Base-by-base conservation (phyloP, 352 stramenopile species). In the Aphanomyces astaci region DNA sequence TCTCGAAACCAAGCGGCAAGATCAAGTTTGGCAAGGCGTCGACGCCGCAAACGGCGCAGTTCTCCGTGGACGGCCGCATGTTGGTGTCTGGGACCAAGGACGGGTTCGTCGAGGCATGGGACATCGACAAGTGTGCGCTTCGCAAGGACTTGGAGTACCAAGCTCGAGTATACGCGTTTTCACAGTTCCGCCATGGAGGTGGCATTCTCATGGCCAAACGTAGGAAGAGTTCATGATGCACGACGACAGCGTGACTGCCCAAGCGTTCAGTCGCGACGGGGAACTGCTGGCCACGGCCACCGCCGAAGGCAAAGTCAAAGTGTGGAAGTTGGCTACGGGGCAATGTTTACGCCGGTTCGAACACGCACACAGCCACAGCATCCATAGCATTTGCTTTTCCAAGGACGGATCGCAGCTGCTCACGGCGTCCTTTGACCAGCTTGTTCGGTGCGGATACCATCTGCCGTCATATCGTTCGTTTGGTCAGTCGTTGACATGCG, bases 71-170 rank as follows among this genome's bases (percentile, higher is more conserved):
- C 67, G 90, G 89, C 27, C 77, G 77, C 22, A 90, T 92, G 73
- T 78, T 98, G 3, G 85, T 97, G 9, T 98, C 90, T 3, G 93
- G 92, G n/a, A 88, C 88, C 0, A 97, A 96, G 49, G 95, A 98
- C 73, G 94, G 93, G 4, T 96, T 98, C 67, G 84, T 98, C 33
- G 95, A 98, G 73, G 83, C 96, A 43, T 98, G 92, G 92, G 89
- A 97, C 75, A 77, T 82, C 66, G 88, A 97, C 48, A 96, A 94
- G 53, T 96, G 88, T 68, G 87, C 84, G 39, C 67, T 97, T 54
- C 78, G 88, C 22, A 96, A 93, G 70, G 93, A 98, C 73, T 75
- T 98, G 19, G 77, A 86, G n/a, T 98, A 98, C 71, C 95, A 98
- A 79, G 79, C 84, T 0, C 89, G 89, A 71, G 81, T 87, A 53